Base-by-base conservation (phyloP, 352 stramenopile genomes). In the Pythium folliculosum region DNA sequence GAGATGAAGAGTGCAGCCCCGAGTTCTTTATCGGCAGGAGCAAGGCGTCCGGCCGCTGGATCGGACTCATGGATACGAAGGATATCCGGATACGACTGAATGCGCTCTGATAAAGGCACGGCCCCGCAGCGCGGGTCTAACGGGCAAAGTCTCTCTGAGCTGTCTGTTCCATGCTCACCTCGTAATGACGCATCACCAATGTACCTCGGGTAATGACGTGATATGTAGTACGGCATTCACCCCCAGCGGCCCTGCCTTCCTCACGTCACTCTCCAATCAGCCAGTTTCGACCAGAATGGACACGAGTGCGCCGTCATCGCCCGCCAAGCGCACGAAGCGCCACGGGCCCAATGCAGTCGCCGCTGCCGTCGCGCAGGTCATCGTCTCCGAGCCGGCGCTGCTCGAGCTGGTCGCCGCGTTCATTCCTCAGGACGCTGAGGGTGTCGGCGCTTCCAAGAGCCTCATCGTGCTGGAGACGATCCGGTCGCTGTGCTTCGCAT, bases 11-110 rank as follows among this genome's bases (percentile, higher is more conserved):
- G 7, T 8, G 13, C 1, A 16, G 37, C 1, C 49, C 49, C 6
- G 40, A 47, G 25, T 67, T 67, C 22, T 67, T 38, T 27, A 44
- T 60, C 27, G 60, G 60, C 3, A 47, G 35, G 12, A 53, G 22
- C 49, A 60, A 54, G n/a, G 0, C 6, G 13, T 67, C 60, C 2
- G 23, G 27, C 9, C 60, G 60, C 37, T 67, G 60, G 60, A 19
- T 67, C 38, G 49, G 48, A 17, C 37, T 53, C 27, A 50, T 60
- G 12, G 50, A 50, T 14, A 16, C 30, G 49, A 57, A 30, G 8
- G 37, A 48, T 23, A n/a, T 30, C 43, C 27, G 16, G 7, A 50
- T 32, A 32, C 27, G 2, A 32, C 27, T 32, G 27, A 32, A 6
- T 5, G 5, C 5, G 27, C 27, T 32, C 27, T 6, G 5, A 32